A percentile compares a stretch with the other conserved stretches of the same genome.
Conservation (phyloP, 176 grass and related monocot species). For the Oryza glumipatula region DNA sequence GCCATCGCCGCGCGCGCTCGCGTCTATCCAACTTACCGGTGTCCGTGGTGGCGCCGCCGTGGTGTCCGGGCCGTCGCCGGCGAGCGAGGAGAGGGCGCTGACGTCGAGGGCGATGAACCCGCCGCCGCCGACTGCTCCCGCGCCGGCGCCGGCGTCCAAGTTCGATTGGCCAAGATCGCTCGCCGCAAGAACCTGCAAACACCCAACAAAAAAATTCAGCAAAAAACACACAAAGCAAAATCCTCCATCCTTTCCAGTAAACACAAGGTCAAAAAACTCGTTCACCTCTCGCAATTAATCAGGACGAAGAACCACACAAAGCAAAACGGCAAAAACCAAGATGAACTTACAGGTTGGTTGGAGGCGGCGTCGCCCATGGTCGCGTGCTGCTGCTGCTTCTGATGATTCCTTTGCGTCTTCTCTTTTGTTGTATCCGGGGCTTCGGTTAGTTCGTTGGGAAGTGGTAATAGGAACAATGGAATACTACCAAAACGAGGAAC, state of each 20-base stretch:
- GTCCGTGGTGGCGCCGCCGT: constrained; percentile 32
- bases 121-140: constrained; percentile 19
- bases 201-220: neutral
- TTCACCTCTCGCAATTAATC: neutral
- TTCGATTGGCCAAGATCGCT: constrained; percentile 19
- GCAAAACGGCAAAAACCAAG: too few species aligned
- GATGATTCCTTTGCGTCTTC: constrained; percentile 3
- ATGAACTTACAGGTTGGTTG: constrained; percentile 37
- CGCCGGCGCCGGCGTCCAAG: neutral
- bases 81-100: constrained; percentile 48
- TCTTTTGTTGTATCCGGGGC: constrained; percentile 36
- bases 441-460: constrained; percentile 14
- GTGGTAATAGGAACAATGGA: constrained; percentile 7
- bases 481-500: constrained; percentile 45
- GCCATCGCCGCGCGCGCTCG: neutral
- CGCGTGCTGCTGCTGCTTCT: constrained; percentile 4
- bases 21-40: constrained; percentile 28
- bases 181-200: constrained; percentile 18
- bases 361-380: constrained; percentile 51
- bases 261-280: neutral
- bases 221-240: neutral
- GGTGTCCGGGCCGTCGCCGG: constrained; percentile 39
- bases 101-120: constrained; percentile 79
- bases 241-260: neutral
- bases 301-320: neutral